These are phyloP conservation scores for Pholiota conissans DNA, from an alignment of 768 basidiomycete species.

Conservation along the genomic window DNA sequence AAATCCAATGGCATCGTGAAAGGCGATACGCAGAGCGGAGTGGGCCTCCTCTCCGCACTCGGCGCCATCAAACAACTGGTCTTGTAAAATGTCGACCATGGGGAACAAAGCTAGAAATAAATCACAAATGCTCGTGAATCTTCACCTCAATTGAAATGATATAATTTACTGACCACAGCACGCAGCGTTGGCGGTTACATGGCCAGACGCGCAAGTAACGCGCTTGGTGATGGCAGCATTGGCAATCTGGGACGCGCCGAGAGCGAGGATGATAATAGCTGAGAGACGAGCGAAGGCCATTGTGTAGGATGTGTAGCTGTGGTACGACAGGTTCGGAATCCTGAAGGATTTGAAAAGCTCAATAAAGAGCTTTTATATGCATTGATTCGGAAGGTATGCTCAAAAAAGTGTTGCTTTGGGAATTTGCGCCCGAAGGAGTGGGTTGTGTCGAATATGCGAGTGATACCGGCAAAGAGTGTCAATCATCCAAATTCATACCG, in stretches of 20 bases:
- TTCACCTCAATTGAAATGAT: not conserved
- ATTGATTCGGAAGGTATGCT: too few relatives aligned
- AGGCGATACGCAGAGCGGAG: constrained; percentile 20
- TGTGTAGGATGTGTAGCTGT: constrained; percentile 2
- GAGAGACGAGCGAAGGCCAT: constrained; percentile 22
- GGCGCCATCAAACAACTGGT: constrained; percentile 28
- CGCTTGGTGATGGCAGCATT: constrained; percentile 21
- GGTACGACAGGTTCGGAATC: not conserved
- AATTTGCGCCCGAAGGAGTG: not conserved
- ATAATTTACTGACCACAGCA: constrained; percentile 19
- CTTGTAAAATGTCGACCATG: constrained; percentile 26
- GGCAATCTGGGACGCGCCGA: constrained; percentile 10
- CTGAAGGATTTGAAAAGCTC: not conserved
- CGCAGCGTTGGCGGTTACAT: constrained; percentile 22
- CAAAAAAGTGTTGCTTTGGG: not conserved
- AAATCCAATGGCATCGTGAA: constrained; percentile 24
- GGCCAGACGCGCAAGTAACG: constrained; percentile 24
- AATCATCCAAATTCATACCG: too few relatives aligned
- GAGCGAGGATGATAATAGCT: constrained; percentile 15
- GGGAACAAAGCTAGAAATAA: constrained; percentile 16
- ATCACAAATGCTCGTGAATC: not conserved
- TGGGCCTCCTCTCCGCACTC: constrained; percentile 32
- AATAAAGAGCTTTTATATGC: constrained; percentile 5
- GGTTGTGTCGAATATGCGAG: not conserved
- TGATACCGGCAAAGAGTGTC: too few relatives aligned